phyloP scores from a whole-genome alignment of 2,329 filamentous ascomycete species.

The Emmonsia crescens region DNA sequence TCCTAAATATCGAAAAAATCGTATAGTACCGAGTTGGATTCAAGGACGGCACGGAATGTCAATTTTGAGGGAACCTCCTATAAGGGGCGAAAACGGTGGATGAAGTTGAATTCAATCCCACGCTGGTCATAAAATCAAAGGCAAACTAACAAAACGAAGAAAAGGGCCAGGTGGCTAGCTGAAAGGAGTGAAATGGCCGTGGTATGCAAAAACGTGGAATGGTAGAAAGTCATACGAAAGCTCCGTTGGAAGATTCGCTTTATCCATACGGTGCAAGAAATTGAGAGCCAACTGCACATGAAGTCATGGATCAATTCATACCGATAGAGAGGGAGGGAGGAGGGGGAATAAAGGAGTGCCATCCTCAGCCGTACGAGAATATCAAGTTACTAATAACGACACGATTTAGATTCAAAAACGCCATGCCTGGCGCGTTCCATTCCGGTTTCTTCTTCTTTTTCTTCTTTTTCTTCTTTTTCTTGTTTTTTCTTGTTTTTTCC shows the following conservation, averaged over 20 bases:
- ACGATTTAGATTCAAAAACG: neutral
- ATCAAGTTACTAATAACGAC: neutral
- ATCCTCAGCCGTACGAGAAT: neutral
- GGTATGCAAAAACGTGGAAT: neutral
- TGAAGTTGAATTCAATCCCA: constrained; percentile 1
- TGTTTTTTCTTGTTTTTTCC: neutral
- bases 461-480: neutral
- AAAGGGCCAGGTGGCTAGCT: neutral
- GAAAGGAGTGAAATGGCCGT: neutral
- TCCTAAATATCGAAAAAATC: neutral
- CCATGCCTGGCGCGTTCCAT: neutral
- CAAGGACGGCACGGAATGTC: neutral
- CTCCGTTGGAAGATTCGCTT: neutral
- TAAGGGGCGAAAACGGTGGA: neutral
- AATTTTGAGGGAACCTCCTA: neutral
- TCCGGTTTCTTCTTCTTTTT: neutral
- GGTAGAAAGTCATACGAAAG: neutral
- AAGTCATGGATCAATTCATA: neutral
- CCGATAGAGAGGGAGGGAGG: neutral
- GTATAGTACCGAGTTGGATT: neutral
- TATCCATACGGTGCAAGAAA: neutral
- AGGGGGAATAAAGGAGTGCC: neutral
- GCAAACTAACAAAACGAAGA: neutral
- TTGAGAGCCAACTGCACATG: neutral
- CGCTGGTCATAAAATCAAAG: neutral